These are phyloP conservation scores for Backusella macrospora DNA, from an alignment of 192 early-diverging fungal species.

Conservation along the genomic window DNA sequence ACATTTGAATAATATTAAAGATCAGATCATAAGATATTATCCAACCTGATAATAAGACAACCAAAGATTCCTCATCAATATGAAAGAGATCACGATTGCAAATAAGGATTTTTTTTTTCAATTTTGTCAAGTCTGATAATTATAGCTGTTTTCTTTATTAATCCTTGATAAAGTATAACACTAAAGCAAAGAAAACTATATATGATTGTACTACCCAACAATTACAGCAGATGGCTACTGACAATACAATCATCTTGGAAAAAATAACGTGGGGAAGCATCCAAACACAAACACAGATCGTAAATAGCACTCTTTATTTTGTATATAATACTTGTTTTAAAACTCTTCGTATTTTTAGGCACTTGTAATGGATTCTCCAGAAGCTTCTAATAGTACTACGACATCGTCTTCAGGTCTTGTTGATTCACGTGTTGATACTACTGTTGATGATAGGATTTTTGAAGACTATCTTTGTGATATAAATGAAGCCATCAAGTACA, in stretches of 20 bases:
- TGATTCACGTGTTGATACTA: slow-evolving; percentile 13
- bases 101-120: too few species aligned
- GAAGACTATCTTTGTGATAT: slow-evolving; percentile 18
- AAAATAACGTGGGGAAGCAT: slow-evolving; percentile 22
- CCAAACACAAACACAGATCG: slow-evolving; percentile 29
- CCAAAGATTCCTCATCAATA: too few species aligned
- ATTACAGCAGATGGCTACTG: slow-evolving; percentile 26
- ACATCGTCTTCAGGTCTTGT: slow-evolving; percentile 11
- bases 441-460: neutral
- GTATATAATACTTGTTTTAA: slow-evolving; percentile 29
- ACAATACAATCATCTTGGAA: slow-evolving; percentile 19
- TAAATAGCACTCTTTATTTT: slow-evolving; percentile 23
- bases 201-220: slow-evolving; percentile 19
- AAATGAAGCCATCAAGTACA: slow-evolving; percentile 25
- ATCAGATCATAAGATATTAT: too few species aligned
- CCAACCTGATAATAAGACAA: too few species aligned
- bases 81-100: too few species aligned
- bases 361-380: slow-evolving; percentile 25
- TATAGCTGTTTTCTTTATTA: too few species aligned
- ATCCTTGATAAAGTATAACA: too few species aligned
- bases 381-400: slow-evolving; percentile 21
- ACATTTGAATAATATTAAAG: too few species aligned
- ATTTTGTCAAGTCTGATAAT: too few species aligned
- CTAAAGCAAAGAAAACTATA: slow-evolving; percentile 26
- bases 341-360: slow-evolving; percentile 28